A percentile compares a stretch with the other conserved stretches of the same genome.
These are phyloP conservation scores for Crithidia expoeki DNA, from an alignment of 208 protist genomes.

Conservation along the genomic window DNA sequence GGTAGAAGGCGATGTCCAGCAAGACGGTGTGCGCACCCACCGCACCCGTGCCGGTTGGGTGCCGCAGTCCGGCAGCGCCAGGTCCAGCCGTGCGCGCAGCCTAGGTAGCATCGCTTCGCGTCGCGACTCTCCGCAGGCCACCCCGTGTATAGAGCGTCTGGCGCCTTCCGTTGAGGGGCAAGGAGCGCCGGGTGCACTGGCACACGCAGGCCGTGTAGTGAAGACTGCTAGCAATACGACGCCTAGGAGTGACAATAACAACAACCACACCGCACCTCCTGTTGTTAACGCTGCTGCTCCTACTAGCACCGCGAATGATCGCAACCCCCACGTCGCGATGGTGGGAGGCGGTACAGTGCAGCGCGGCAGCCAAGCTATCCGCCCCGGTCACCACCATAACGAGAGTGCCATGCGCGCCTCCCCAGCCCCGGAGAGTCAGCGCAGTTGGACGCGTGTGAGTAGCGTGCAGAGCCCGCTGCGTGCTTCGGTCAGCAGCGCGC, in stretches of 20 bases:
- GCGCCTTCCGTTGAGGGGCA: neutral
- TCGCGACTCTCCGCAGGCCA: conserved; percentile 15
- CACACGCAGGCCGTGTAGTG: neutral
- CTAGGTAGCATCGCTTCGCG: conserved; percentile 12
- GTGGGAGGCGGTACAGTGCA: conserved; percentile 3
- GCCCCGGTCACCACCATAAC: conserved; percentile 8
- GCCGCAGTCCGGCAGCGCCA: conserved; percentile 6
- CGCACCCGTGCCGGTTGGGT: conserved; percentile 10
- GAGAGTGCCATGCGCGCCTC: conserved; percentile 3
- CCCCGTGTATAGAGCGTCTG: neutral
- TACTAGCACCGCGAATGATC: neutral
- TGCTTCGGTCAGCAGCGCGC: conserved; percentile 1
- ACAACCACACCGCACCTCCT: neutral
- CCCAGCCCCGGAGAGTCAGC: conserved; percentile 14
- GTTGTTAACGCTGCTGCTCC: no score
- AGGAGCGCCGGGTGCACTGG: neutral
- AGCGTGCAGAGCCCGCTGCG: conserved; percentile 1
- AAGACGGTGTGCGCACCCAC: conserved; percentile 4
- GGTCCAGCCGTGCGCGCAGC: conserved; percentile 10
- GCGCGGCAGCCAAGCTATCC: conserved; percentile 21
- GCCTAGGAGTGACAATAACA: neutral
- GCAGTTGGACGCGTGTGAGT: conserved; percentile 3
- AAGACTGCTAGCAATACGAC: neutral
- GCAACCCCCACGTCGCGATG: conserved; percentile 2
- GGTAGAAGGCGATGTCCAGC: conserved; percentile 7